A percentile compares a stretch with the other conserved stretches of the same genome.
phyloP scores from a whole-genome alignment of 2,329 filamentous ascomycete species.

The Penicillium polonicum region DNA sequence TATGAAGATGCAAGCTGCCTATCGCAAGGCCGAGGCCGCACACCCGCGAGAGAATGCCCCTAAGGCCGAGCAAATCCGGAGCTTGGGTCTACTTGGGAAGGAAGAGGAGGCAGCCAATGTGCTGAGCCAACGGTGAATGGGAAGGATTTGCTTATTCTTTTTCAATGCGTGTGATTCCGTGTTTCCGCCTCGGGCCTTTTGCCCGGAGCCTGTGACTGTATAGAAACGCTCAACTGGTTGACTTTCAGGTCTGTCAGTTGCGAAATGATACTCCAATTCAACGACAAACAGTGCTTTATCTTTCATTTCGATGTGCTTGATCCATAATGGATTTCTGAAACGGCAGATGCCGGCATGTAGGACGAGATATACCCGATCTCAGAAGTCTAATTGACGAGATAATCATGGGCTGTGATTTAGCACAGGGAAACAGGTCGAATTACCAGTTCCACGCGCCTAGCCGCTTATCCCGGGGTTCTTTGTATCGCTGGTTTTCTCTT shows the following conservation, averaged over 20 bases:
- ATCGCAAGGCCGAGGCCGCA: constrained; percentile 73
- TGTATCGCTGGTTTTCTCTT: background rate
- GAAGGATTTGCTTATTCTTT: constrained; percentile 25
- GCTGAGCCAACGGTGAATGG: constrained; percentile 32
- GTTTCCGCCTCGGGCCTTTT: constrained; percentile 25
- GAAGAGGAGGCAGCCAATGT: constrained; percentile 73
- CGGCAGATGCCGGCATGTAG: background rate
- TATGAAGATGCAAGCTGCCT: constrained; percentile 75
- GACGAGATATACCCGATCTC: background rate
- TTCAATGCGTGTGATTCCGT: constrained; percentile 29
- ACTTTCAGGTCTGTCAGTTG: constrained; percentile 19
- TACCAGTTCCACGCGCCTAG: background rate
- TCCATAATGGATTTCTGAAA: background rate
- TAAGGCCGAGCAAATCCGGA: constrained; percentile 81
- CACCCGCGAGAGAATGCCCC: constrained; percentile 77
- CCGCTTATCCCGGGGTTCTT: background rate
- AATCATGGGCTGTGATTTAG: background rate
- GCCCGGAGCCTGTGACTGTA: constrained; percentile 32
- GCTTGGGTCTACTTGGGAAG: constrained; percentile 77
- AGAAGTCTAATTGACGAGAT: background rate
- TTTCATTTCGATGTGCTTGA: background rate
- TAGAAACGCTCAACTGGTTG: constrained; percentile 33
- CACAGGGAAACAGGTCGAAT: background rate
- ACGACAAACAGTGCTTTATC: constrained; percentile 10
- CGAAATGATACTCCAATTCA: constrained; percentile 30